Conservation (phyloP, 352 stramenopile species). For the Pythium dissotocum region DNA sequence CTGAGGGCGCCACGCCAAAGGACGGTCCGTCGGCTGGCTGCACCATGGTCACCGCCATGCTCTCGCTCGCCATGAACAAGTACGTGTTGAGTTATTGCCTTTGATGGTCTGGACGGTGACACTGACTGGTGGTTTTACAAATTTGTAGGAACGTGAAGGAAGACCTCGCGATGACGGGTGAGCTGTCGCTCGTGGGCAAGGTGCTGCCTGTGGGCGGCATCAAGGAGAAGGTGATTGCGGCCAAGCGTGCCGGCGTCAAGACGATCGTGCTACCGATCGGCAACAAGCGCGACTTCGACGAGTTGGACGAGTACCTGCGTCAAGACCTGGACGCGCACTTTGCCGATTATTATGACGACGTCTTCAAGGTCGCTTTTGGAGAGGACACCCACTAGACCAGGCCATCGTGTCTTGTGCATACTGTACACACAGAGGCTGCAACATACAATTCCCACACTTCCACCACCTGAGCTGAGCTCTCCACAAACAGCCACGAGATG, state of each 20-base stretch:
- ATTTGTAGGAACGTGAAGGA: constrained; percentile 82
- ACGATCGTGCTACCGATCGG: constrained; percentile 93
- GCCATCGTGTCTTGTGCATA: neutral
- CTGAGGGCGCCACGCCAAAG: constrained; percentile 98
- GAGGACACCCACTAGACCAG: constrained; percentile 25
- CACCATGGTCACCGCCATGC: constrained; percentile 97
- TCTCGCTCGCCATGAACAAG: constrained; percentile 94
- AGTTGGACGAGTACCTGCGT: constrained; percentile 96
- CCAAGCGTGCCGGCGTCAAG: constrained; percentile 93
- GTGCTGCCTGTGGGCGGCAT: constrained; percentile 99
- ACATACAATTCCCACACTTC: neutral
- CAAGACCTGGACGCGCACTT: constrained; percentile 97
- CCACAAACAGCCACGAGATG: neutral
- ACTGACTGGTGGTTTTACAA: neutral
- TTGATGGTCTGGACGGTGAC: neutral
- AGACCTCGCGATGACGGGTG: constrained; percentile 98
- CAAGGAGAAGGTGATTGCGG: constrained; percentile 99
- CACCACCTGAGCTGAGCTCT: neutral
- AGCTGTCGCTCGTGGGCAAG: constrained; percentile 96
- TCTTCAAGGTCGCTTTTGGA: constrained; percentile 94
- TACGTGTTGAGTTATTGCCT: constrained; percentile 34
- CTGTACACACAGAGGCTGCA: too few relatives aligned
- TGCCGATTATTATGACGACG: constrained; percentile 96
- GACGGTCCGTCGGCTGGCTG: constrained; percentile 97
- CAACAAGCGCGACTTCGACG: constrained; percentile 97